phyloP scores from a whole-genome alignment of 169 alveolate species.

The Cryptosporidium ubiquitum region DNA sequence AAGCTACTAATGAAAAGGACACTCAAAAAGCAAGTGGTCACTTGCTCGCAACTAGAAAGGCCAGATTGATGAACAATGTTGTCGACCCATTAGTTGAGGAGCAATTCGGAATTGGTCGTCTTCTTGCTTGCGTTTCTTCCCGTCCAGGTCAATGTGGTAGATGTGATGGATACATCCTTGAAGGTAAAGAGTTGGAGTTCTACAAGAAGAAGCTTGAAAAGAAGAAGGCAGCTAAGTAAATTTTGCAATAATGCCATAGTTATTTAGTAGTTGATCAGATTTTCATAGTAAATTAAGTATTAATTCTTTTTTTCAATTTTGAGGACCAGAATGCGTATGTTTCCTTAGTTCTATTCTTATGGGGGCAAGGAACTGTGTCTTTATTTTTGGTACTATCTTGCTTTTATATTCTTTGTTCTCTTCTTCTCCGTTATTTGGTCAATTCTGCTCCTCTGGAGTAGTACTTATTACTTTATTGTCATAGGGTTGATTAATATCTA shows the following conservation, averaged over 20 bases:
- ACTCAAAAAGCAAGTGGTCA: conserved; percentile 77
- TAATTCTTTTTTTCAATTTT: not conserved
- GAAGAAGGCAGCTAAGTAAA: conserved; percentile 88
- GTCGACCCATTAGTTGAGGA: conserved; percentile 91
- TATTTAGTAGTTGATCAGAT: conserved; percentile 33
- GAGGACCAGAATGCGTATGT: not conserved
- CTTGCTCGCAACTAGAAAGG: conserved; percentile 81
- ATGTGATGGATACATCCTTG: conserved; percentile 97
- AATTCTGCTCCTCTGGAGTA: not conserved
- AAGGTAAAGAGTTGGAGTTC: conserved; percentile 97
- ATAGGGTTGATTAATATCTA: not conserved
- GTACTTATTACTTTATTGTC: not conserved
- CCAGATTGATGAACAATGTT: conserved; percentile 77
- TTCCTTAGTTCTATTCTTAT: not conserved
- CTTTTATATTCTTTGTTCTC: not conserved
- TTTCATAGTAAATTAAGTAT: conserved; percentile 24
- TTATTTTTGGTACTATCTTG: too few species aligned
- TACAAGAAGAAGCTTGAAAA: conserved; percentile 96
- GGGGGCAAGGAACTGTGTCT: not conserved
- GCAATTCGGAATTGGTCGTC: conserved; percentile 95
- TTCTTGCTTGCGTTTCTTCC: conserved; percentile 97
- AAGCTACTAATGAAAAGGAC: conserved; percentile 75
- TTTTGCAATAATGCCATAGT: not conserved
- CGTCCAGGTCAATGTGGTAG: conserved; percentile 99
- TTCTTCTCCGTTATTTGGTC: not conserved